A percentile compares a stretch with the other conserved stretches of the same genome.
Evolutionary conservation across 2,329 filamentous ascomycete genomes (phyloP).

Genomic region (Botrytis deweyae): DNA sequence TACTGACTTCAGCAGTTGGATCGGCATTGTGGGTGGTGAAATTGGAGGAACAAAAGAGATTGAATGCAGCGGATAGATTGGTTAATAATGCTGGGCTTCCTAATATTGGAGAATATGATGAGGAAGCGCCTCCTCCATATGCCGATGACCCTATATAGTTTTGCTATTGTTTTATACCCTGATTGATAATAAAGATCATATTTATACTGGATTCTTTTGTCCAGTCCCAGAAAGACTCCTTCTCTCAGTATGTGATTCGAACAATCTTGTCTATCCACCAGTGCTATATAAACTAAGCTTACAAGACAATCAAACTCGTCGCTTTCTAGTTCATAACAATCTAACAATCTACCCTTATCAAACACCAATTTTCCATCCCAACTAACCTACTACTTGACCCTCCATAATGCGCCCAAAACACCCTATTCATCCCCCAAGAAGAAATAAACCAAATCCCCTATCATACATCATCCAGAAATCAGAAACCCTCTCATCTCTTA

Average conservation of each 20-base stretch:
- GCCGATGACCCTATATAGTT: slow-evolving; percentile 34
- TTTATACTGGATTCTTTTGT: not conserved
- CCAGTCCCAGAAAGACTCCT: not conserved
- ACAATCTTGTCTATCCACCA: not conserved
- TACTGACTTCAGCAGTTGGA: slow-evolving; percentile 82
- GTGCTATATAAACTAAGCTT: not conserved
- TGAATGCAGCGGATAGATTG: slow-evolving; percentile 28
- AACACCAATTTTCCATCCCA: not conserved
- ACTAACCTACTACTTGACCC: too few relatives aligned
- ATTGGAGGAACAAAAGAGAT: slow-evolving; percentile 58
- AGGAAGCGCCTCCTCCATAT: slow-evolving; percentile 35
- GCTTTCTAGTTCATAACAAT: not conserved
- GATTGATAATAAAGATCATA: not conserved
- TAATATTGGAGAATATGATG: slow-evolving; percentile 22
- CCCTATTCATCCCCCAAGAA: too few relatives aligned
- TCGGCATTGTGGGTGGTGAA: slow-evolving; percentile 83
- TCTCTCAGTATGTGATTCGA: not conserved
- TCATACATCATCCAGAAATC: too few relatives aligned
- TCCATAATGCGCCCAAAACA: too few relatives aligned
- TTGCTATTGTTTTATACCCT: not conserved
- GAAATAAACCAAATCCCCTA: too few relatives aligned
- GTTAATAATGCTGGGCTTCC: slow-evolving; percentile 16
- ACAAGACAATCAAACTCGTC: not conserved
- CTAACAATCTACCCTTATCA: not conserved
- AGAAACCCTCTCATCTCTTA: too few relatives aligned